Base-by-base conservation (phyloP, 1,284 basidiomycete species). In the Pyrrhoderma noxium region DNA sequence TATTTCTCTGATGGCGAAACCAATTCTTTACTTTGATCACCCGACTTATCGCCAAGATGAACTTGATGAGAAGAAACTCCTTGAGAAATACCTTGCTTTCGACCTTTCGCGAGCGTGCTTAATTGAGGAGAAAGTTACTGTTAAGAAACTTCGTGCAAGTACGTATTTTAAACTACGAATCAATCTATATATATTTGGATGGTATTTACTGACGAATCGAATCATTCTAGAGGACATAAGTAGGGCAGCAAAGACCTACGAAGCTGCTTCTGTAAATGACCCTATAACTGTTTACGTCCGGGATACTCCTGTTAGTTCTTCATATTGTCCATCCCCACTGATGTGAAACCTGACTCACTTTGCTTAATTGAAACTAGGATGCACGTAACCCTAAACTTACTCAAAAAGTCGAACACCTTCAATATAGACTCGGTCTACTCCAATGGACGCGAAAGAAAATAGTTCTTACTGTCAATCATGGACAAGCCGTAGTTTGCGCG, bases 241-340 rank as follows among this genome's bases (percentile, higher is more conserved):
- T 11, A 19, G 22, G 35, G 53, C 53, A 22, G 21, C 36, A 8
- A 39, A 40, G 21, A 55, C 55, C 23, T 8, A 47, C 8, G n/a
- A 18, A 9, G 39, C 40, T 14, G 53, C 49, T 8, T 36, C 27
- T 13, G 49, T 34, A 34, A 11, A 54, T 23, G 55, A 57, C 21
- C 55, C 55, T 2, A 13, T 54, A 11, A 13, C 3, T 2, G 31
- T 36, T 19, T 57, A 57, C 25, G 31, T 44, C 3, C 36, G 46
- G 3, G 46, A 55, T 31, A 52, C 55, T 23, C 49, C 55, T 21
- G 55, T 57, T 19, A n/a, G 55, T 54, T 13, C 19, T 21, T 31
- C 41, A 14, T 16, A 9, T 1, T 18, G 9, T 47, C 7, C 16
- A 1, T 18, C n/a, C 35, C 36, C 8, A n/a, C n/a, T n/a, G n/a